These are phyloP conservation scores for Gossypium bickii DNA, from an alignment of 345 rosid species.

Conservation along the genomic window DNA sequence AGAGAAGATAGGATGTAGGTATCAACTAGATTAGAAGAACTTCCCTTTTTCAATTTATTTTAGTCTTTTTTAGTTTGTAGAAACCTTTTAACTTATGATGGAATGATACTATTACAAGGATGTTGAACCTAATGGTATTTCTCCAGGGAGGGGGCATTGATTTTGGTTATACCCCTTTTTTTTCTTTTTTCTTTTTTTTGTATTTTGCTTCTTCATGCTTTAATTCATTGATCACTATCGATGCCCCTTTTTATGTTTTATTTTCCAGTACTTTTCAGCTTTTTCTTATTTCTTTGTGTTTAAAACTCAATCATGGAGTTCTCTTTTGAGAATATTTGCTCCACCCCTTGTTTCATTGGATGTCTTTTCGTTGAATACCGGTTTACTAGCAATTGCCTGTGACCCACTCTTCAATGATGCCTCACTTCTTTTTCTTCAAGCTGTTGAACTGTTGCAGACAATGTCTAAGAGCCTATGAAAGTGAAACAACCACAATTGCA, in stretches of 20 bases:
- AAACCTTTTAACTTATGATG: conserved; percentile 3
- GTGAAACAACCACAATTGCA: not conserved
- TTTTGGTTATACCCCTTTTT: conserved; percentile 2
- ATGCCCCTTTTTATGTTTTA: not conserved
- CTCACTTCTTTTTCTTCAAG: not conserved
- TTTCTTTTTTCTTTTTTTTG: not conserved
- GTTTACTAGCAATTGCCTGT: not conserved
- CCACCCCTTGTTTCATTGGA: not conserved
- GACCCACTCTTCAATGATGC: not conserved
- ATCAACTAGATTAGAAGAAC: conserved; percentile 19
- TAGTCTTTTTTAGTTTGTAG: conserved; percentile 16
- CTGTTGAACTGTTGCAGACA: not conserved
- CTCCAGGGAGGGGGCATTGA: not conserved
- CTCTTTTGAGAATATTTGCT: not conserved
- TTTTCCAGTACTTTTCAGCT: not conserved
- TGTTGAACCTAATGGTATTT: conserved; percentile 16
- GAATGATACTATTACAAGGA: conserved; percentile 7
- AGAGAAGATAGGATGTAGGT: conserved; percentile 8
- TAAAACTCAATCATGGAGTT: not conserved
- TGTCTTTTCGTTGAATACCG: not conserved
- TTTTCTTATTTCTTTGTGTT: not conserved
- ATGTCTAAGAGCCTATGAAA: not conserved
- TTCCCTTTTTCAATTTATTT: not conserved
- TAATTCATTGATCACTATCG: conserved; percentile 1
- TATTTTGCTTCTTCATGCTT: conserved; percentile 13